Conservation (phyloP, 1,284 basidiomycete genomes). For the Malassezia japonica region DNA sequence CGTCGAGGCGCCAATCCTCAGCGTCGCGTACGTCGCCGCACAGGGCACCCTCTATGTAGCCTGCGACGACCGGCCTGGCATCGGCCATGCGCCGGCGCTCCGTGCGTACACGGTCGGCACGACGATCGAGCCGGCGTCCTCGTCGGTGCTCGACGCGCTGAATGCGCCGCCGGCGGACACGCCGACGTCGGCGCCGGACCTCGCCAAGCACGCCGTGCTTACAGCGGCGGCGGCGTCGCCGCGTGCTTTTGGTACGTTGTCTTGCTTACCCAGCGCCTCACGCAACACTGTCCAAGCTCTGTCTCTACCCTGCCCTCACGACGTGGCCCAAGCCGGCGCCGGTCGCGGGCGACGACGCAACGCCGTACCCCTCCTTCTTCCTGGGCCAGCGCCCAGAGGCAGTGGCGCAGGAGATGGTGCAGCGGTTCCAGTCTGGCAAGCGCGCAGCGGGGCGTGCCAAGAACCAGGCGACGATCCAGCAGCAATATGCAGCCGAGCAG, state of each 20-base stretch:
- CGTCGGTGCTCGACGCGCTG: neutral
- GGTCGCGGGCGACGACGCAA: conserved; percentile 21
- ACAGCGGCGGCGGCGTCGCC: conserved; percentile 11
- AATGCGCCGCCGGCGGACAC: neutral
- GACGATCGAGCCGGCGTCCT: neutral
- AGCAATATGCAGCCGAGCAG: conserved; percentile 15
- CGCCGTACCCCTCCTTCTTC: conserved; percentile 23
- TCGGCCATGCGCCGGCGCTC: conserved; percentile 6
- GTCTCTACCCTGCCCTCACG: conserved; percentile 28
- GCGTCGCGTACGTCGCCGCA: conserved; percentile 10
- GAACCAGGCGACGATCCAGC: conserved; percentile 26
- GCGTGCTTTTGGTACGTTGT: conserved; percentile 1
- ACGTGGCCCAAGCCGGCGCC: conserved; percentile 35
- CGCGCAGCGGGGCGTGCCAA: conserved; percentile 29
- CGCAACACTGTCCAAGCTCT: conserved; percentile 21
- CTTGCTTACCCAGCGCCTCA: conserved; percentile 4
- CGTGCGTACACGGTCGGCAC: neutral
- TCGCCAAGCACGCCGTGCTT: conserved; percentile 10
- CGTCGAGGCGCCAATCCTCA: conserved; percentile 25
- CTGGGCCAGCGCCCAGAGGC: conserved; percentile 19
- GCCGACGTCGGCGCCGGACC: neutral
- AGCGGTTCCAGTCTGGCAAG: conserved; percentile 34
- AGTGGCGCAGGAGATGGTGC: conserved; percentile 25
- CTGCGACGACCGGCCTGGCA: conserved; percentile 12
- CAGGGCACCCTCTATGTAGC: conserved; percentile 1